These are phyloP conservation scores for Melampsora medusae DNA, from an alignment of 1,284 basidiomycete species.

Conservation along the genomic window DNA sequence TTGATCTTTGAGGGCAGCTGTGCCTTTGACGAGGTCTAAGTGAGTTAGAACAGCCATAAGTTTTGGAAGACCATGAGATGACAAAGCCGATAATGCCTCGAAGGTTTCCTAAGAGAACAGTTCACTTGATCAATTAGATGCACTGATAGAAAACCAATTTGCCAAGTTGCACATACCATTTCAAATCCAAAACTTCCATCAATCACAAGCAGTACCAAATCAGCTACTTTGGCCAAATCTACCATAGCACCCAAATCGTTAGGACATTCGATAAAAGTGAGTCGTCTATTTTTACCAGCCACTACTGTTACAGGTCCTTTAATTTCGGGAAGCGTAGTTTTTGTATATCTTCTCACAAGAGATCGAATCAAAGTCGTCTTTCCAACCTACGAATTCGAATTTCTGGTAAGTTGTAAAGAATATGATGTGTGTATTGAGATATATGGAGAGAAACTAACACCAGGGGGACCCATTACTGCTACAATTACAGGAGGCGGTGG, in stretches of 20 bases:
- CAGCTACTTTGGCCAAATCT: slow-evolving; percentile 93
- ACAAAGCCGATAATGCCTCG: slow-evolving; percentile 94
- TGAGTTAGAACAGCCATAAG: slow-evolving; percentile 95
- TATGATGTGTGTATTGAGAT: not conserved
- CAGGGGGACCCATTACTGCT: slow-evolving; percentile 94
- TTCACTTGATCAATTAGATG: not conserved
- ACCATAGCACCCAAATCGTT: slow-evolving; percentile 98
- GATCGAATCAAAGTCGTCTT: slow-evolving; percentile 93
- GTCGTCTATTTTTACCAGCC: slow-evolving; percentile 77
- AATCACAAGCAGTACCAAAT: slow-evolving; percentile 93
- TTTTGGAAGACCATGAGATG: slow-evolving; percentile 96
- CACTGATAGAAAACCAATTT: not conserved
- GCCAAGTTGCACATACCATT: slow-evolving; percentile 67
- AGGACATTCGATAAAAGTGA: slow-evolving; percentile 96
- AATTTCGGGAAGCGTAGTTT: slow-evolving; percentile 84
- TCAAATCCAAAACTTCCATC: slow-evolving; percentile 98
- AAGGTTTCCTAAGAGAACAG: slow-evolving; percentile 77
- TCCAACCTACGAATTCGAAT: slow-evolving; percentile 62
- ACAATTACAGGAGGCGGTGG: slow-evolving; percentile 90
- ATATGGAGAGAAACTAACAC: slow-evolving; percentile 60
- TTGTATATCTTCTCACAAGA: slow-evolving; percentile 87
- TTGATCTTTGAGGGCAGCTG: slow-evolving; percentile 77
- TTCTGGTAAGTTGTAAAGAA: not conserved
- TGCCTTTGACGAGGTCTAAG: slow-evolving; percentile 93
- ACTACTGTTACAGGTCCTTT: slow-evolving; percentile 97